Base-by-base conservation (phyloP, 1,139 yeast species). In the Nakaseomyces sp. region DNA sequence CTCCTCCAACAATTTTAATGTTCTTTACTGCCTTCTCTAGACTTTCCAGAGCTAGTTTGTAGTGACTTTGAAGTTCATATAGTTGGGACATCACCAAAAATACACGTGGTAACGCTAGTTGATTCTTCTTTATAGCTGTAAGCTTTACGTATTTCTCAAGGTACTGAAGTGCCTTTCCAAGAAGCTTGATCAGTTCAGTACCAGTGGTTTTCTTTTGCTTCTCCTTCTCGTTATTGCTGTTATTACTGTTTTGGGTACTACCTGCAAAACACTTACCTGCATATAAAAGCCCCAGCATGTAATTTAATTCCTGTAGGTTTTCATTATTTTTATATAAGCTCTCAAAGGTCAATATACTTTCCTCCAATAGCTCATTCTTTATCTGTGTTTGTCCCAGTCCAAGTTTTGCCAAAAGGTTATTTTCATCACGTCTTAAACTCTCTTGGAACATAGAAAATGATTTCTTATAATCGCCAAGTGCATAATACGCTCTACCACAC, bases 321-420 rank as follows among this genome's bases (percentile, higher is more conserved):
- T 87, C 81, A 55, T 81, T 73, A 20, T 74, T 70, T 52, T 82
- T 78, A 46, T 81, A 73, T 43, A 87, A 71, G 37, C 77, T 77
- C 60, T 91, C 97, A 58, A 85, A 83, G 0, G 95, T 81, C 51
- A 89, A 72, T 48, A 82, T 77, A 10, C 97, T 93, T 58, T 89
- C 97, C 54, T 87, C 89, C 13, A 75, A 64, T 41, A 85, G 79
- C 29, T 82, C 78, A 60, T 88, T 79, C 47, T 79, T 73, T 49
- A 81, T 74, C 58, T 87, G 91, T 3, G 95, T 77, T 61, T 87
- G 93, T 0, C 95, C 96, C 50, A 85, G 73, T 24, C 96, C 97
- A 45, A 89, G 69, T 54, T 79, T 77, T 1, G 96, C 81, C 30
- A 84, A 70, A 10, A 81, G 60, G 52, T 82, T 81, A 41, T 67